phyloP scores from a whole-genome alignment of 345 rosid genomes.

The Brassica rapa region DNA sequence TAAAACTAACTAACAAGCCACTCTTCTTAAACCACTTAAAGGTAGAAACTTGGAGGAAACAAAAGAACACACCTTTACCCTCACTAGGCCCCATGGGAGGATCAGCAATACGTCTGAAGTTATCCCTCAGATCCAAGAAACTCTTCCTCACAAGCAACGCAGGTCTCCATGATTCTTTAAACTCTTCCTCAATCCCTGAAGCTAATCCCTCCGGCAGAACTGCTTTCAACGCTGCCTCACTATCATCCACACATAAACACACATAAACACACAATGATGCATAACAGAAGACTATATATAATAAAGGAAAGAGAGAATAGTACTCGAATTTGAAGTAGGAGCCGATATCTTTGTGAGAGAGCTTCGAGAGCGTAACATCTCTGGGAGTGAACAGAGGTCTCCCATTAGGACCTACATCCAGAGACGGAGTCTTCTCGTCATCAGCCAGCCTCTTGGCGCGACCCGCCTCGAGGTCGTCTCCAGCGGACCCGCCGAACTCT shows the following conservation, averaged over 20 bases:
- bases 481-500: conserved; percentile 41
- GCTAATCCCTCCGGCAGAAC: conserved; percentile 81
- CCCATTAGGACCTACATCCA: conserved; percentile 67
- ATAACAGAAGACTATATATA: background rate
- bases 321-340: conserved; percentile 79
- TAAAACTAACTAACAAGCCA: background rate
- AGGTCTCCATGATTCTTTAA: conserved; percentile 64
- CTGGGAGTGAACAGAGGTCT: conserved; percentile 76
- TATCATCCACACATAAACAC: conserved; percentile 26
- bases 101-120: conserved; percentile 85
- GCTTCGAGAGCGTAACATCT: conserved; percentile 59
- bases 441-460: conserved; percentile 62
- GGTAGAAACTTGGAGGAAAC: background rate
- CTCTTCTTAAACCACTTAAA: background rate
- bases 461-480: conserved; percentile 47
- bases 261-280: conserved; percentile 12
- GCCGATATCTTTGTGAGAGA: conserved; percentile 59
- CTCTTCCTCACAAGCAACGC: background rate
- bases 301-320: background rate
- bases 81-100: conserved; percentile 58
- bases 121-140: conserved; percentile 34
- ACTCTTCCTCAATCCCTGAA: conserved; percentile 71
- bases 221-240: conserved; percentile 55
- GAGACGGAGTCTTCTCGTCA: conserved; percentile 69
- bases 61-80: conserved; percentile 50